Percentiles rank a stretch among this genome's conserved stretches.
Conservation (phyloP, 2,329 filamentous ascomycete genomes). For the Colletotrichum sublineola region DNA sequence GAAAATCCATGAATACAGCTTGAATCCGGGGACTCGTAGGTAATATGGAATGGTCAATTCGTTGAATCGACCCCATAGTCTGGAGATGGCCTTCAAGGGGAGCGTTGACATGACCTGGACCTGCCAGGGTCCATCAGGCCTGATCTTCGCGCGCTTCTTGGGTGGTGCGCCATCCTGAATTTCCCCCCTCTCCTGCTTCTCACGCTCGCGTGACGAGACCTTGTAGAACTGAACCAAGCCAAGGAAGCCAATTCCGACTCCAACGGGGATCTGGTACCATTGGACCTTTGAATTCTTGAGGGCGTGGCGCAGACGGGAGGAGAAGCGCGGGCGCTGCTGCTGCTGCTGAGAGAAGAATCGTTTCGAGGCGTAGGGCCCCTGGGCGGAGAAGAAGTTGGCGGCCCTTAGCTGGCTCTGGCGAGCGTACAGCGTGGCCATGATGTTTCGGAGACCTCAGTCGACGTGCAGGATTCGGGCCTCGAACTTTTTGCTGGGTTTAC, state of each 20-base stretch:
- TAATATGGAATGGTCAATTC: constrained; percentile 90
- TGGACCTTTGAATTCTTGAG: constrained; percentile 71
- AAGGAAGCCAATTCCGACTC: constrained; percentile 86
- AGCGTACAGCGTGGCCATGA: constrained; percentile 52
- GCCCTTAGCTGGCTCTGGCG: constrained; percentile 53
- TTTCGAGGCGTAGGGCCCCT: constrained; percentile 47
- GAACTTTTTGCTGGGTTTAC: constrained; percentile 32
- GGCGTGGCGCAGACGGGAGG: constrained; percentile 64
- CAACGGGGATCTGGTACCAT: constrained; percentile 93
- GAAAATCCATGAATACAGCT: constrained; percentile 90
- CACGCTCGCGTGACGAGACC: constrained; percentile 69
- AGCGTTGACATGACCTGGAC: constrained; percentile 95
- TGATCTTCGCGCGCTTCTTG: constrained; percentile 72
- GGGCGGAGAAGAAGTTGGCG: constrained; percentile 49
- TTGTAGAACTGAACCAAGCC: constrained; percentile 88
- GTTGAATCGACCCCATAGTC: constrained; percentile 92
- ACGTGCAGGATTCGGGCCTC: constrained; percentile 3
- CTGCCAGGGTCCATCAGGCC: constrained; percentile 91
- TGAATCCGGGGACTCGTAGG: constrained; percentile 89
- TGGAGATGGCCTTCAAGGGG: constrained; percentile 89
- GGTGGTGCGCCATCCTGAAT: constrained; percentile 57
- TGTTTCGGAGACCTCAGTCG: constrained; percentile 37
- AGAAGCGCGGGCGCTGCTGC: constrained; percentile 63
- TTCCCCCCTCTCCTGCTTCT: constrained; percentile 62
- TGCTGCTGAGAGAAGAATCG: constrained; percentile 57